Percentiles rank a stretch among this genome's conserved stretches.
Evolutionary conservation across 2,329 filamentous ascomycete species (phyloP).

Genomic region (Fonsecaea multimorphosa): DNA sequence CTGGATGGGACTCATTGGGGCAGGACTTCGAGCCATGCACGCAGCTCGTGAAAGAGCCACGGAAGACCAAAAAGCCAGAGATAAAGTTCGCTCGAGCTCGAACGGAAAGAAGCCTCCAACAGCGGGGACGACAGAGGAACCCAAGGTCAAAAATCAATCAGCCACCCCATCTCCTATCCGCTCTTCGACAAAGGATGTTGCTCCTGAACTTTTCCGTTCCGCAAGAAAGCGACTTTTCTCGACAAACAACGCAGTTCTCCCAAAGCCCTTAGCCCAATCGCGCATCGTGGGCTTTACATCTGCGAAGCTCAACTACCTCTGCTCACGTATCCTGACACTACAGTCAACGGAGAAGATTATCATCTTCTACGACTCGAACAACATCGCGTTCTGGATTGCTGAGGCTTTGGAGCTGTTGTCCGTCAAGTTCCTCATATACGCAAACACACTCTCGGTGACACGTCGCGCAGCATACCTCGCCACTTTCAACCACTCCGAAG

Average conservation of each 20-base stretch:
- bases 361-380: constrained; percentile 89
- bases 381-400: constrained; percentile 83
- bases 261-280: constrained; percentile 58
- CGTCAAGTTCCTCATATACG: constrained; percentile 65
- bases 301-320: constrained; percentile 83
- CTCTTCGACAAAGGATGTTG: background rate
- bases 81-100: constrained; percentile 19
- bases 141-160: constrained; percentile 34
- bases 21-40: constrained; percentile 48
- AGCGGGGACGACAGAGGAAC: constrained; percentile 30
- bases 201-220: background rate
- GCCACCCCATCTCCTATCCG: constrained; percentile 17
- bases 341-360: constrained; percentile 82
- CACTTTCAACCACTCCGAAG: constrained; percentile 72
- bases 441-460: constrained; percentile 61
- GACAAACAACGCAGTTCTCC: constrained; percentile 60
- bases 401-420: constrained; percentile 77
- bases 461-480: constrained; percentile 76
- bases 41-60: constrained; percentile 37
- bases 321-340: constrained; percentile 72
- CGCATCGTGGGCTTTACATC: constrained; percentile 80
- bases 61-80: constrained; percentile 28
- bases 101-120: constrained; percentile 25
- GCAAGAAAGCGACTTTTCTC: constrained; percentile 50
- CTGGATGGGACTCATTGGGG: constrained; percentile 49